Percentiles rank a stretch among this genome's conserved stretches.
Evolutionary conservation across 805 yeast species (phyloP).

Genomic region (Zygotorulaspora sp.): DNA sequence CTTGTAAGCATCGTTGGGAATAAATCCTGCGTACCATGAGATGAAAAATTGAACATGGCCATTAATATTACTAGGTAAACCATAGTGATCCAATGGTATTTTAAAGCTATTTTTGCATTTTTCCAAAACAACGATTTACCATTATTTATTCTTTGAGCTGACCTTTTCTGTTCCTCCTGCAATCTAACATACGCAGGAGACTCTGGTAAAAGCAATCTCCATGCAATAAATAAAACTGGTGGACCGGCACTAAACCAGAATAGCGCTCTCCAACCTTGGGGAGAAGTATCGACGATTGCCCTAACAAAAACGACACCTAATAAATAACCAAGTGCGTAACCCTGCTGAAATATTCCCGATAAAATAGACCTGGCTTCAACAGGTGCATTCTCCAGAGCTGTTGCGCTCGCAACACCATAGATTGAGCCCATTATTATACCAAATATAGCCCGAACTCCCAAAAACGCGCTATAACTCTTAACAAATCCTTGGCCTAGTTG

Average conservation of each 20-base stretch:
- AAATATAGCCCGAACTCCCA: conserved; percentile 58
- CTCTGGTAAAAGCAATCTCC: conserved; percentile 45
- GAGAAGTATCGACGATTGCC: conserved; percentile 52
- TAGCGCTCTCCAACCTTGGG: conserved; percentile 57
- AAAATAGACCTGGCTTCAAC: conserved; percentile 53
- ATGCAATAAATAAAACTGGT: conserved; percentile 39
- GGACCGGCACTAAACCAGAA: conserved; percentile 69
- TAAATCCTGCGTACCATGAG: conserved; percentile 74
- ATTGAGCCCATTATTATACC: conserved; percentile 72
- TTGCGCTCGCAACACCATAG: conserved; percentile 60
- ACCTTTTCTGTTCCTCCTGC: conserved; percentile 34
- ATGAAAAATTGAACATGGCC: conserved; percentile 65
- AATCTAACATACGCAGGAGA: conserved; percentile 48
- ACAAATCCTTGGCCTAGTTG: conserved; percentile 67
- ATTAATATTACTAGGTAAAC: conserved; percentile 53
- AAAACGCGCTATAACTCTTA: conserved; percentile 51
- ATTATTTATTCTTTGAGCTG: conserved; percentile 28
- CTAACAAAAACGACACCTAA: conserved; percentile 61
- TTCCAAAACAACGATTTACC: conserved; percentile 35
- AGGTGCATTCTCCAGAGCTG: conserved; percentile 64
- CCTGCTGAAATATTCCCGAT: conserved; percentile 72
- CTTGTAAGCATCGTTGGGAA: conserved; percentile 58
- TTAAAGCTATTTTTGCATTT: conserved; percentile 36
- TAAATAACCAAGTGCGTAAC: conserved; percentile 68
- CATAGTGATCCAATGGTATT: conserved; percentile 54